Conservation (phyloP, 345 rosid genomes). For the Corchorus capsularis region DNA sequence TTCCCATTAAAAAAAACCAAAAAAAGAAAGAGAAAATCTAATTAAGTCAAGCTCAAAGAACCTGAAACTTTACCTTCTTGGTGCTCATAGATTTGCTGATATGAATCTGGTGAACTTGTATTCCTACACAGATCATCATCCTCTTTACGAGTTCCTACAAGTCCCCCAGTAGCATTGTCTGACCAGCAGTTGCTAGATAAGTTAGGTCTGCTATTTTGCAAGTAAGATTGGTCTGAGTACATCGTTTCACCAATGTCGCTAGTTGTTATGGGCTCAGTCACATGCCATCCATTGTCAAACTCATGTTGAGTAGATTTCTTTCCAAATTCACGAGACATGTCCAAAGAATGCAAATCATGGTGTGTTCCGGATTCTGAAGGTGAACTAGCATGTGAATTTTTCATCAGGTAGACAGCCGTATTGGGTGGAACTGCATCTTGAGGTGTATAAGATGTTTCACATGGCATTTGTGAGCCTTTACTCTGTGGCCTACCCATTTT, state of each 20-base stretch:
- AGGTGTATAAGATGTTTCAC: constrained; percentile 27
- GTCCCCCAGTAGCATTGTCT: constrained; percentile 11
- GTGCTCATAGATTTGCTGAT: constrained; percentile 3
- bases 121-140: constrained; percentile 25
- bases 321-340: constrained; percentile 16
- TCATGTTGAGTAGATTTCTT: constrained; percentile 21
- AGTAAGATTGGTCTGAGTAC: constrained; percentile 14
- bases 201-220: constrained; percentile 17
- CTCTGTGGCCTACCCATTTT: constrained; percentile 33
- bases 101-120: constrained; percentile 13
- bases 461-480: constrained; percentile 22
- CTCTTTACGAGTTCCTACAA: constrained; percentile 24
- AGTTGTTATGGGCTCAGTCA: constrained; percentile 26
- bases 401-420: constrained; percentile 12
- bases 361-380: constrained; percentile 16
- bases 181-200: constrained; percentile 18
- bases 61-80: constrained; percentile 33
- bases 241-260: constrained; percentile 16
- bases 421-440: constrained; percentile 23
- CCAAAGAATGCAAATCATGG: constrained; percentile 23
- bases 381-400: constrained; percentile 17
- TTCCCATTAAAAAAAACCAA: too few relatives aligned
- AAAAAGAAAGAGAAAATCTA: neutral
- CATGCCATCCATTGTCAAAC: constrained; percentile 31
- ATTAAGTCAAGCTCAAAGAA: constrained; percentile 16